Base-by-base conservation (phyloP, 2,329 filamentous ascomycete genomes). In the Pseudocercospora fijiensis region DNA sequence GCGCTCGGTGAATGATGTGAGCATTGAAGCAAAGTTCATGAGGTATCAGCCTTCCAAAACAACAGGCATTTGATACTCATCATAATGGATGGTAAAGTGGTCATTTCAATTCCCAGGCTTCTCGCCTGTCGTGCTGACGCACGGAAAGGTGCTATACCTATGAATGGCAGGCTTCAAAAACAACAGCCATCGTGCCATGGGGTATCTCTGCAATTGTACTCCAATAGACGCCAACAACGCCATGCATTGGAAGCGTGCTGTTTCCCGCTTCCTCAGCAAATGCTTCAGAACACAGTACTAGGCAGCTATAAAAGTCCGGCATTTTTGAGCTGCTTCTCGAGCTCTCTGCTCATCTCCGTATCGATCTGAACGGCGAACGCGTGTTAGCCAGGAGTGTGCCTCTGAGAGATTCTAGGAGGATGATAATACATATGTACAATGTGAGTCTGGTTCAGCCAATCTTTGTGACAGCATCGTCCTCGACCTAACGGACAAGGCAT, bases 391-490 rank as follows among this genome's bases (percentile, higher is more conserved):
- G 49, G n/a, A 55, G 49, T 62, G 61, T 27, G 24, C 11, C 22
- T 30, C 45, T 28, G 22, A 43, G 52, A 57, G 33, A 62, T 7
- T 13, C 37, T 41, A n/a, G 57, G 51, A 41, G 49, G 55, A 49
- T 62, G 61, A 64, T 57, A 64, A 63, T 65, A 66, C 63, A 65
- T 53, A 64, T 60, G 60, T 62, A 60, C 53, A 56, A 55, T 49
- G 43, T 59, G 55, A 51, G 26, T 53, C 24, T 57, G 63, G 16
- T 64, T 76, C 73, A 76, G 67, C 73, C 92, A 81, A 96, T 91
- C 81, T 91, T 94, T 57, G 76, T 78, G 60, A 78, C 71, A 69
- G 71, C 73, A 64, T 78, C 76, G 66, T 78, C 76, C 70, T 78
- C 76, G 68, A 77, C 74, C 76, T 78, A 71, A 47, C 41, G 67